A percentile compares a stretch with the other conserved stretches of the same genome.
phyloP scores from a whole-genome alignment of 2,329 filamentous ascomycete species.

The Microdochium trichocladiopsis region DNA sequence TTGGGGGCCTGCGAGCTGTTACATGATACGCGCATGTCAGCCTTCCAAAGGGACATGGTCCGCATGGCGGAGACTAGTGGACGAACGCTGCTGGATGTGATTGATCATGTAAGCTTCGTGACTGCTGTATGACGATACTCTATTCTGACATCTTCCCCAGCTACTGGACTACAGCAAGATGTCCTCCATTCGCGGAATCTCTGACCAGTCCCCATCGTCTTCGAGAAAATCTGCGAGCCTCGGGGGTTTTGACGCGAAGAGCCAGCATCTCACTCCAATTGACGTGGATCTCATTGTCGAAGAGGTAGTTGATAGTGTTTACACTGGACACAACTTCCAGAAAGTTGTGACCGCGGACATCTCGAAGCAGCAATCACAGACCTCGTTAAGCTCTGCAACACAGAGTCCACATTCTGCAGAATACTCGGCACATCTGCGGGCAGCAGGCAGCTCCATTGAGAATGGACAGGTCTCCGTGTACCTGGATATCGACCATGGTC shows the following conservation, averaged over 20 bases:
- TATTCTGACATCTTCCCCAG: too few species aligned
- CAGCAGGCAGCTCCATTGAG: background rate
- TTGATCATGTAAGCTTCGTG: constrained; percentile 35
- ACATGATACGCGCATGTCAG: constrained; percentile 39
- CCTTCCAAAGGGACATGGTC: constrained; percentile 38
- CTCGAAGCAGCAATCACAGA: background rate
- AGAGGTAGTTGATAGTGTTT: constrained; percentile 39
- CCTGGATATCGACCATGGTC: background rate
- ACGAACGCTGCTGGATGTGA: constrained; percentile 43
- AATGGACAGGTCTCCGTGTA: background rate
- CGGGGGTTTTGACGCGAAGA: background rate
- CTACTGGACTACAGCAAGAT: constrained; percentile 32
- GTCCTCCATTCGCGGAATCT: constrained; percentile 2
- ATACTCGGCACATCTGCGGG: background rate
- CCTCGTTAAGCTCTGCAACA: background rate
- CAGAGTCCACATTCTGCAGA: background rate
- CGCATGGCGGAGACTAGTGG: constrained; percentile 43
- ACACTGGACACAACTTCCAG: constrained; percentile 34
- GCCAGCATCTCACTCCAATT: constrained; percentile 7
- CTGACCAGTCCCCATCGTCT: constrained; percentile 7
- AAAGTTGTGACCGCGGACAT: background rate
- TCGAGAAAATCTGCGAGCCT: constrained; percentile 4
- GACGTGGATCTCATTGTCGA: constrained; percentile 33
- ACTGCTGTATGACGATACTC: too few species aligned
- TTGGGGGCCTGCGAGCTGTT: constrained; percentile 42